Conservation (phyloP, 768 basidiomycete species). For the Lentinus brumalis region DNA sequence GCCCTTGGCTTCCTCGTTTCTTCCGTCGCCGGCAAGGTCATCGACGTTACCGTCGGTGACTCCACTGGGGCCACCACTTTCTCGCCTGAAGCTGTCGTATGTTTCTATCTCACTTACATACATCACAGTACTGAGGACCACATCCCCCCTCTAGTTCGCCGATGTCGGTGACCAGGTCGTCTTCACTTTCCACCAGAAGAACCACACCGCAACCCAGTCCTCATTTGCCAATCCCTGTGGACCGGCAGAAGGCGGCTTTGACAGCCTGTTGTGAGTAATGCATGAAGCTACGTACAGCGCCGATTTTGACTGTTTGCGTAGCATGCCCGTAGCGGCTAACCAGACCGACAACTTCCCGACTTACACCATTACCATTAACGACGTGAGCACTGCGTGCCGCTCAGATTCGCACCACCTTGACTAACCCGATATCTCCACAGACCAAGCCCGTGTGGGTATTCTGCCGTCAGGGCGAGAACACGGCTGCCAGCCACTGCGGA, state of each 20-base stretch:
- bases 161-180: constrained; percentile 58
- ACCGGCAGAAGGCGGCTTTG: constrained; percentile 50
- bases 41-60: constrained; percentile 58
- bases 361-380: constrained; percentile 46
- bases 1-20: constrained; percentile 51
- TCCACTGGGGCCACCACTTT: constrained; percentile 44
- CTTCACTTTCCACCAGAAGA: constrained; percentile 61
- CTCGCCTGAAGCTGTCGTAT: constrained; percentile 55
- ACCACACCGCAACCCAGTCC: constrained; percentile 40
- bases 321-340: constrained; percentile 55
- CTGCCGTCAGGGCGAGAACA: constrained; percentile 54
- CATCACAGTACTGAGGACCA: neutral
- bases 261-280: constrained; percentile 56
- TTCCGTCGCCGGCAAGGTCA: constrained; percentile 49
- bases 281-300: neutral
- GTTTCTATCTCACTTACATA: constrained; percentile 19
- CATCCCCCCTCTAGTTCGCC: constrained; percentile 38
- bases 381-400: constrained; percentile 24
- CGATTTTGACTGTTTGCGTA: constrained; percentile 21
- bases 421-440: constrained; percentile 30
- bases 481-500: constrained; percentile 58
- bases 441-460: constrained; percentile 61
- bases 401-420: neutral
- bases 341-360: constrained; percentile 51
- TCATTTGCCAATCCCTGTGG: constrained; percentile 51